A percentile compares a stretch with the other conserved stretches of the same genome.
Conservation (phyloP, 805 yeast species). For the Candida parachauliodes region DNA sequence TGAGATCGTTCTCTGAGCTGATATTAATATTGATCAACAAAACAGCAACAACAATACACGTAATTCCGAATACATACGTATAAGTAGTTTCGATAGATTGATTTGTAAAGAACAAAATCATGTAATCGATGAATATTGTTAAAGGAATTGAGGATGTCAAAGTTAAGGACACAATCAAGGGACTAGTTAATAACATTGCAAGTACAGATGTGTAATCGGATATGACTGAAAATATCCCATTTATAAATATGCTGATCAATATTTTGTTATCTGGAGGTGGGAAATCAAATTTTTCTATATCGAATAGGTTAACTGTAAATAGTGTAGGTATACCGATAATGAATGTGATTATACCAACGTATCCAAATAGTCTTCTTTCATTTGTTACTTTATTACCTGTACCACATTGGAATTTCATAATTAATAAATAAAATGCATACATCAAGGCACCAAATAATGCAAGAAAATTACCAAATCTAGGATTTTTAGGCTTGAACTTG, state of each 20-base stretch:
- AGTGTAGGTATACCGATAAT: constrained; percentile 39
- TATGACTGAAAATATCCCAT: constrained; percentile 44
- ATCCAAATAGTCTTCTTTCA: constrained; percentile 46
- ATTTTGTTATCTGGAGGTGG: constrained; percentile 38
- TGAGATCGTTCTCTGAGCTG: constrained; percentile 41
- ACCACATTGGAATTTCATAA: constrained; percentile 44
- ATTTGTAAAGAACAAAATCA: constrained; percentile 21
- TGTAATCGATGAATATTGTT: constrained; percentile 47
- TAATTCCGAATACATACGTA: constrained; percentile 44
- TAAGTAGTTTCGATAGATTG: constrained; percentile 19
- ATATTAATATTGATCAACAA: constrained; percentile 42
- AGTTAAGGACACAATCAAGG: constrained; percentile 49
- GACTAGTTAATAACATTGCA: constrained; percentile 52
- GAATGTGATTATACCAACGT: constrained; percentile 42
- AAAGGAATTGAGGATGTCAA: constrained; percentile 52
- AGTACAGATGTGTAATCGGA: constrained; percentile 50
- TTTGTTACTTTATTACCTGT: constrained; percentile 40
- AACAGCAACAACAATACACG: constrained; percentile 44
- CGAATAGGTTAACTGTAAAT: constrained; percentile 29
- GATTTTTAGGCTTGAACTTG: constrained; percentile 31
- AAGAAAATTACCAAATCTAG: constrained; percentile 42
- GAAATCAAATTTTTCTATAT: constrained; percentile 38
- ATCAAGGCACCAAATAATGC: constrained; percentile 45
- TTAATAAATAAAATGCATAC: constrained; percentile 43
- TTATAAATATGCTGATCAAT: constrained; percentile 30